Base-by-base conservation (phyloP, 306 rosid genomes). In the Neltuma alba region DNA sequence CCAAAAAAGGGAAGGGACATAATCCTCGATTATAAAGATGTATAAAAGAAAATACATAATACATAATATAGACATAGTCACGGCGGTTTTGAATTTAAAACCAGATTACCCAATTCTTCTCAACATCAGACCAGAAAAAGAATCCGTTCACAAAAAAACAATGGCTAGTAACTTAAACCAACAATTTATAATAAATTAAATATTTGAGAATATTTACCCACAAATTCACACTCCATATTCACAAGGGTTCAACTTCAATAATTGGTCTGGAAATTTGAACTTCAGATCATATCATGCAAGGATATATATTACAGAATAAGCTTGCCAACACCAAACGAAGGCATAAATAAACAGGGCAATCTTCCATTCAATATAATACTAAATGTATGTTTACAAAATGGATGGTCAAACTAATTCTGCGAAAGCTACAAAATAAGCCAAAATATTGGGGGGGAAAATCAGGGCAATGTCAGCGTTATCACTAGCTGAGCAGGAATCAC, bases 161-260 rank as follows among this genome's bases (percentile, higher is more conserved):
- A 38, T 34, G 23, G 34, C 45, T 42, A 45, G 21, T 0, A 20
- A n/a, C 54, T 68, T 68, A 25, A 41, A 11, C 34, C 9, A 20
- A 23, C 44, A 54, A 44, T 6, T 27, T 33, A 31, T n/a, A 10
- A 1, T 16, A 54, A 6, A 48, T 20, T 6, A 54, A 45, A 80
- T 54, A 70, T 15, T 80, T 21, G 14, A 57, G 18, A 65, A 65
- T n/a, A 65, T n/a, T 67, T 38, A 66, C 44, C 72, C 16, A 66
- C 70, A 66, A 23, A 66, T 67, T 23, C 33, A 9, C 31, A 57
- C 7, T 15, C 33, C 9, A 67, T 40, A 40, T 40, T 21, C 8
- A 41, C 8, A 21, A 41, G 6, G 16, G 30, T 31, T 72, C 47
- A 10, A 40, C 28, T 63, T 50, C 37, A 63, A 8, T 9, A 70